phyloP scores from a whole-genome alignment of 768 basidiomycete genomes.

The Russula foetens region DNA sequence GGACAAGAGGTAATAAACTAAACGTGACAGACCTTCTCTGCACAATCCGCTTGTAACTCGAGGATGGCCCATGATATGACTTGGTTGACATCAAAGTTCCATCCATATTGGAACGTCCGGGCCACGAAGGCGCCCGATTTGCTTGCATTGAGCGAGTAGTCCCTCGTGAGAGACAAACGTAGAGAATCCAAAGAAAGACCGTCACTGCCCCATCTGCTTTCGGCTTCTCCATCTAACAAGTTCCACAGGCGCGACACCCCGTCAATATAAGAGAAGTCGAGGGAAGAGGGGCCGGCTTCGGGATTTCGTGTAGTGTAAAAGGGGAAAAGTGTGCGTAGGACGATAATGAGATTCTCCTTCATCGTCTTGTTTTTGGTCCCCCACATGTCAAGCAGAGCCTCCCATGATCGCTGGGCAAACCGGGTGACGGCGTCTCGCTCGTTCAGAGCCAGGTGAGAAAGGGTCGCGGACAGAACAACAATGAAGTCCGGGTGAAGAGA shows the following conservation, averaged over 20 bases:
- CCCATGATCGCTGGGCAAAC: constrained; percentile 59
- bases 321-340: constrained; percentile 65
- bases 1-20: neutral
- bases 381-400: constrained; percentile 63
- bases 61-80: constrained; percentile 74
- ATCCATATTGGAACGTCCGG: constrained; percentile 63
- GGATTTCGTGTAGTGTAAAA: constrained; percentile 41
- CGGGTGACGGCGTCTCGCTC: constrained; percentile 44
- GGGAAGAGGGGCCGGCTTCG: constrained; percentile 18
- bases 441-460: constrained; percentile 77
- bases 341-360: constrained; percentile 74
- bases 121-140: constrained; percentile 44
- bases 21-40: constrained; percentile 45
- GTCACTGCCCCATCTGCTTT: constrained; percentile 56
- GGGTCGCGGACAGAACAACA: constrained; percentile 52
- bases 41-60: constrained; percentile 75
- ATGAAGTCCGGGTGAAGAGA: constrained; percentile 75
- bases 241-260: constrained; percentile 47
- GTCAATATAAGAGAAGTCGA: constrained; percentile 35
- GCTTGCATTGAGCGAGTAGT: constrained; percentile 6
- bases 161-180: constrained; percentile 41
- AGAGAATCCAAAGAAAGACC: constrained; percentile 57
- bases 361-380: constrained; percentile 63
- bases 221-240: constrained; percentile 52
- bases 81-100: constrained; percentile 59